These are phyloP conservation scores for Thermochaetoides thermophila DNA, from an alignment of 495 filamentous ascomycete species.

Conservation along the genomic window DNA sequence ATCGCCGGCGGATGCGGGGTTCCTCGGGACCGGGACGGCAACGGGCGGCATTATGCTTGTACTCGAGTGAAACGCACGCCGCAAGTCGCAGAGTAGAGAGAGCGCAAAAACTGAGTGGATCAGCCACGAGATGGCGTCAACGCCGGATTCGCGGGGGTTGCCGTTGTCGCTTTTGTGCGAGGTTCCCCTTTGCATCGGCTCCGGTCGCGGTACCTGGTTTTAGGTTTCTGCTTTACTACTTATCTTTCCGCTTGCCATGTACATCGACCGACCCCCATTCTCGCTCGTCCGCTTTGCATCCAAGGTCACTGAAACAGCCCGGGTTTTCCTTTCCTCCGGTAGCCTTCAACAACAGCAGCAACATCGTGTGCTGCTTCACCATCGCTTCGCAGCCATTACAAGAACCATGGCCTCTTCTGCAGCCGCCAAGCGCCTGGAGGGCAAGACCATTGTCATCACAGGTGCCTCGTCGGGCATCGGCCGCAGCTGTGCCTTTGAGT, in stretches of 20 bases:
- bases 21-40: slow-evolving; percentile 7
- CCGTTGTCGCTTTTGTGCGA: background rate
- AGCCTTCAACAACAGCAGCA: background rate
- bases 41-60: slow-evolving; percentile 3
- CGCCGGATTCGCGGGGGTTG: slow-evolving; percentile 5
- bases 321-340: background rate
- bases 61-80: too few relatives aligned
- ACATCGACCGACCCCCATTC: too few relatives aligned
- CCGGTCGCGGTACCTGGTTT: slow-evolving; percentile 1
- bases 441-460: slow-evolving; percentile 88
- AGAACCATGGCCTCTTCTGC: slow-evolving; percentile 50
- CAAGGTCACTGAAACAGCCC: too few relatives aligned
- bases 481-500: slow-evolving; percentile 71
- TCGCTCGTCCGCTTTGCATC: too few relatives aligned
- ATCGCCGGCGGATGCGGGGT: slow-evolving; percentile 5
- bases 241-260: too few relatives aligned
- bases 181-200: background rate
- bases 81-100: too few relatives aligned
- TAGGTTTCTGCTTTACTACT: background rate
- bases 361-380: too few relatives aligned
- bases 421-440: slow-evolving; percentile 71
- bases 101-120: background rate
- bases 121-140: slow-evolving; percentile 3
- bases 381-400: too few relatives aligned
- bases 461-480: slow-evolving; percentile 93